Conservation (phyloP, 1,284 basidiomycete genomes). For the Heterobasidion irregulare region DNA sequence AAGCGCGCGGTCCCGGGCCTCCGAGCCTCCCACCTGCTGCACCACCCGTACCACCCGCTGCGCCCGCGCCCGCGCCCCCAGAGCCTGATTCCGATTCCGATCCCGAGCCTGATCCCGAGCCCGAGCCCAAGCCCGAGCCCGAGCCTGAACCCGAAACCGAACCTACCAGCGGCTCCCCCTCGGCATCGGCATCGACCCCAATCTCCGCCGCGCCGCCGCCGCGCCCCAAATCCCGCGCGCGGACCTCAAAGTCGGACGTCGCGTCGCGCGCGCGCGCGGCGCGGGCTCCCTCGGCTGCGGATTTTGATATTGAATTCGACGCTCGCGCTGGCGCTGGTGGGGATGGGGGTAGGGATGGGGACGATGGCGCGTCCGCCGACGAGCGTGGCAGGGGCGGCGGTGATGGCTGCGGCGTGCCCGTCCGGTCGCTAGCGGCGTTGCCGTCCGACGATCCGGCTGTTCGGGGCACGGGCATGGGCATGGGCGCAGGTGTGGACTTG, state of each 20-base stretch:
- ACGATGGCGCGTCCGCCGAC: not conserved
- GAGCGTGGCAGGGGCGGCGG: not conserved
- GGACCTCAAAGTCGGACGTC: too few species aligned
- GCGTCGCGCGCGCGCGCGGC: too few species aligned
- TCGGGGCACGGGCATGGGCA: not conserved
- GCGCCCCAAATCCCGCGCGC: too few species aligned
- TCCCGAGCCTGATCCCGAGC: too few species aligned
- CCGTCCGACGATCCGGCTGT: not conserved
- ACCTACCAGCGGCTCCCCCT: too few species aligned
- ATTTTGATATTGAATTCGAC: too few species aligned
- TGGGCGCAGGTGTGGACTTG: too few species aligned
- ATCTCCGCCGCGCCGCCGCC: not conserved
- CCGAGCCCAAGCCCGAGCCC: too few species aligned
- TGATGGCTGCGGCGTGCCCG: not conserved
- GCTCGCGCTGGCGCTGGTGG: too few species aligned
- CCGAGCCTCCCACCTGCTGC: not conserved
- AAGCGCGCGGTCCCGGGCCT: not conserved
- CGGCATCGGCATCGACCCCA: not conserved
- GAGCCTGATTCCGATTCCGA: not conserved
- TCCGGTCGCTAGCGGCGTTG: not conserved
- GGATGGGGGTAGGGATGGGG: too few species aligned
- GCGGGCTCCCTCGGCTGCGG: conserved; percentile 5
- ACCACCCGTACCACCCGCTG: too few species aligned
- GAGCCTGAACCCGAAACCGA: too few species aligned
- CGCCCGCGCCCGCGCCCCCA: not conserved